Percentiles rank a stretch among this genome's conserved stretches.
phyloP scores from a whole-genome alignment of 306 rosid genomes.

The Vigna radiata region DNA sequence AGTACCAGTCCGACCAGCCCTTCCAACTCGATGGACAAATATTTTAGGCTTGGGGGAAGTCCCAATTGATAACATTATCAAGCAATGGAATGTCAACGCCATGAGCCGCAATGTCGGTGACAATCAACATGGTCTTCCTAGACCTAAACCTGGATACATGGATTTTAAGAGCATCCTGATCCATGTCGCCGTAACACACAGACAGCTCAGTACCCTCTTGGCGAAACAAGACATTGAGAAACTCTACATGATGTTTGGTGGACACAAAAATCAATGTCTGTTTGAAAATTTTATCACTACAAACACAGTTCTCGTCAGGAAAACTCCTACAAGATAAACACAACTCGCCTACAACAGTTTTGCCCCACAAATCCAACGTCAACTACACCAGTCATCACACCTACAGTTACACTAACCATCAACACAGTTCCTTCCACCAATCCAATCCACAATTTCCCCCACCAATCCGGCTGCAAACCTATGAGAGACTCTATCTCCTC shows the following conservation, averaged over 20 bases:
- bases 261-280: conserved; percentile 70
- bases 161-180: conserved; percentile 95
- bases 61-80: conserved; percentile 98
- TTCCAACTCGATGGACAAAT: conserved; percentile 93
- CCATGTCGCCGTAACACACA: conserved; percentile 96
- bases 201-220: conserved; percentile 89
- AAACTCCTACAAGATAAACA: conserved; percentile 47
- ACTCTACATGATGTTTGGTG: conserved; percentile 91
- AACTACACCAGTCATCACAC: conserved; percentile 39
- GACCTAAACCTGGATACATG: conserved; percentile 84
- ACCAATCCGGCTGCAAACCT: conserved; percentile 58
- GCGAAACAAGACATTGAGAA: conserved; percentile 70
- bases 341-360: conserved; percentile 51
- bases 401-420: conserved; percentile 64
- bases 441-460: conserved; percentile 63
- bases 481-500: conserved; percentile 50
- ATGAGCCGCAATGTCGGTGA: conserved; percentile 92
- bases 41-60: conserved; percentile 94
- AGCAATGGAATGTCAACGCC: conserved; percentile 96
- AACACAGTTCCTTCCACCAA: conserved; percentile 68
- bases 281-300: conserved; percentile 36
- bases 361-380: conserved; percentile 57
- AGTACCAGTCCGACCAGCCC: conserved; percentile 92
- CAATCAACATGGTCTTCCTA: conserved; percentile 87
- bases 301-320: conserved; percentile 34